A percentile compares a stretch with the other conserved stretches of the same genome.
These are phyloP conservation scores for Flueggea neowawraea DNA, from an alignment of 441 rosid species.

Conservation along the genomic window DNA sequence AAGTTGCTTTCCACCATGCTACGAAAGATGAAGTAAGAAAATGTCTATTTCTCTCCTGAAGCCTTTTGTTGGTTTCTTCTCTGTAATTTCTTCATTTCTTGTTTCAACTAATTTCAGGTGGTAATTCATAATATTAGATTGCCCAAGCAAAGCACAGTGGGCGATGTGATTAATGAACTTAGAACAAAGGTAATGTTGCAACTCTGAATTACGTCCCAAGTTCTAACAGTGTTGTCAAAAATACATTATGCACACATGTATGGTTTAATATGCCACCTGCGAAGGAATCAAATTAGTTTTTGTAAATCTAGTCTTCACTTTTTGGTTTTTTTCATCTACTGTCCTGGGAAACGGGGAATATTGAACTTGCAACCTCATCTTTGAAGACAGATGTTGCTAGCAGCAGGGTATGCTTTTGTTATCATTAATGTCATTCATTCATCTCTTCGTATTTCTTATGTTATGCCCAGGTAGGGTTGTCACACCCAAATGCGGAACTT, in stretches of 20 bases:
- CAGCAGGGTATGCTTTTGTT: too few species aligned
- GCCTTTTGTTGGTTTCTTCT: constrained; percentile 5
- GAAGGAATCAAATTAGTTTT: too few species aligned
- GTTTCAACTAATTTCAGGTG: constrained; percentile 43
- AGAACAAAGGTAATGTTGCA: constrained; percentile 58
- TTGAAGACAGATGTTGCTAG: too few species aligned
- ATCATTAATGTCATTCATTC: too few species aligned
- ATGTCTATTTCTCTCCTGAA: constrained; percentile 7
- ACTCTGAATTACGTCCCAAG: background rate
- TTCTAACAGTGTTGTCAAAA: too few species aligned
- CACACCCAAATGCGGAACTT: constrained; percentile 86
- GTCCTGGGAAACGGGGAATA: too few species aligned
- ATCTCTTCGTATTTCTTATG: too few species aligned
- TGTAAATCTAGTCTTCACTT: too few species aligned
- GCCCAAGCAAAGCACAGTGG: constrained; percentile 95
- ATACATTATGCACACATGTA: too few species aligned
- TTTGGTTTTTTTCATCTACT: too few species aligned
- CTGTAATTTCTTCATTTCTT: constrained; percentile 6
- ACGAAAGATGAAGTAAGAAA: constrained; percentile 74
- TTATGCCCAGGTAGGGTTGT: constrained; percentile 66
- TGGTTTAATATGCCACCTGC: too few species aligned
- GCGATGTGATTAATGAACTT: constrained; percentile 84
- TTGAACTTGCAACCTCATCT: too few species aligned
- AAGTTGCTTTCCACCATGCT: constrained; percentile 91
- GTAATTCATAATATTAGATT: constrained; percentile 82